Conservation (phyloP, 495 filamentous ascomycete genomes). For the Xylaria castorea region DNA sequence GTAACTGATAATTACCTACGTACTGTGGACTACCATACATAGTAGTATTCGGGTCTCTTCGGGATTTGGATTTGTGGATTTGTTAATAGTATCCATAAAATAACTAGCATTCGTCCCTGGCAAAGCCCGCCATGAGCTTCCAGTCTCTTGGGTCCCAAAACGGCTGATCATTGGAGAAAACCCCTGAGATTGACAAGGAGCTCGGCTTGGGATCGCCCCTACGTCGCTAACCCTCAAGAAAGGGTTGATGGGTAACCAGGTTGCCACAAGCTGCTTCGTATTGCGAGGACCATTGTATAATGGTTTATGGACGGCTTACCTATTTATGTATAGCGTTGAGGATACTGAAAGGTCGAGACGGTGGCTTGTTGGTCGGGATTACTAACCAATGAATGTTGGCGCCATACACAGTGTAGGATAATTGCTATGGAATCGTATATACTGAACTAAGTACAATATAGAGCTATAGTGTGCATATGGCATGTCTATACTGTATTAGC, state of each 20-base stretch:
- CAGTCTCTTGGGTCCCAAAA: conserved; percentile 24
- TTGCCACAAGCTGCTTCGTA: conserved; percentile 1
- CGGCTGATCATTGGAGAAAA: conserved; percentile 24
- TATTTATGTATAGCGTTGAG: conserved; percentile 7
- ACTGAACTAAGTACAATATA: no score
- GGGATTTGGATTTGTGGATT: conserved; percentile 11
- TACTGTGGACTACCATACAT: background rate
- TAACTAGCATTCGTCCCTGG: conserved; percentile 11
- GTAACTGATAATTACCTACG: background rate
- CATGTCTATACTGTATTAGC: background rate
- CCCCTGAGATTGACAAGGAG: conserved; percentile 23
- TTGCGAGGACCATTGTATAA: conserved; percentile 1
- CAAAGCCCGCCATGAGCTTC: conserved; percentile 22
- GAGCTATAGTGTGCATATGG: background rate
- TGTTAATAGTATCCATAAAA: conserved; percentile 5
- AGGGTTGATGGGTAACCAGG: conserved; percentile 4
- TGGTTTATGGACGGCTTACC: conserved; percentile 8
- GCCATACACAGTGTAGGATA: conserved; percentile 6
- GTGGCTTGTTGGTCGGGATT: background rate
- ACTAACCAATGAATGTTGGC: background rate
- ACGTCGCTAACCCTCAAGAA: background rate
- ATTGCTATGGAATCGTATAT: no score
- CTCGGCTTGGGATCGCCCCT: conserved; percentile 4
- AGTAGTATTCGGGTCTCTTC: conserved; percentile 10
- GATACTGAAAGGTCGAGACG: background rate